phyloP scores from a whole-genome alignment of 2,329 filamentous ascomycete genomes.

The Ophidiomyces ophidiicola region DNA sequence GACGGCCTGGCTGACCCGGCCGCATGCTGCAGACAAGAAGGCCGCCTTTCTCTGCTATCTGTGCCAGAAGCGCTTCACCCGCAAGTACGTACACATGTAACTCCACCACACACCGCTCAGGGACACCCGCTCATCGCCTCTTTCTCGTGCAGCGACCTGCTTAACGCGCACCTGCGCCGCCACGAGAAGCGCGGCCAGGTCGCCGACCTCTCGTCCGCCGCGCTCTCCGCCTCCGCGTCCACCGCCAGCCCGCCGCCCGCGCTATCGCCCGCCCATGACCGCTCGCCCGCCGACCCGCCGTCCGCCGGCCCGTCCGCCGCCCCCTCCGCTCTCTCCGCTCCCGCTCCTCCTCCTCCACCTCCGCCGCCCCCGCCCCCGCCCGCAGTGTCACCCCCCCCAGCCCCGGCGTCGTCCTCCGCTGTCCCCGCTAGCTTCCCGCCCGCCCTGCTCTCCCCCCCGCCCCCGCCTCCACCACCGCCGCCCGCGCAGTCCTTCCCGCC shows the following conservation, averaged over 20 bases:
- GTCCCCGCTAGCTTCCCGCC: neutral
- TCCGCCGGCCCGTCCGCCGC: constrained; percentile 4
- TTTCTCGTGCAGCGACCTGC: constrained; percentile 18
- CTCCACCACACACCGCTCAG: too few species aligned
- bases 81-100: too few species aligned
- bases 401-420: constrained; percentile 1
- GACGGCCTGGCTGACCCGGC: neutral
- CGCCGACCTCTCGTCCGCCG: constrained; percentile 1
- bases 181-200: constrained; percentile 16
- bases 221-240: constrained; percentile 6
- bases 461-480: constrained; percentile 7
- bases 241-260: constrained; percentile 8
- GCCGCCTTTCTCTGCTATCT: constrained; percentile 17
- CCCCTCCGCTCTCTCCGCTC: neutral
- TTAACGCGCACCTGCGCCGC: constrained; percentile 18
- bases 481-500: constrained; percentile 1
- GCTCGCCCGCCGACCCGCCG: constrained; percentile 1
- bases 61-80: constrained; percentile 17
- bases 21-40: constrained; percentile 15
- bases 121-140: too few species aligned
- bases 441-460: neutral
- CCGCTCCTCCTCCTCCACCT: neutral
- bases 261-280: constrained; percentile 7
- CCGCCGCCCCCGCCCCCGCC: constrained; percentile 6
- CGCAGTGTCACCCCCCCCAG: constrained; percentile 11